phyloP scores from a whole-genome alignment of 208 protist genomes.

The Crithidia acanthocephali region DNA sequence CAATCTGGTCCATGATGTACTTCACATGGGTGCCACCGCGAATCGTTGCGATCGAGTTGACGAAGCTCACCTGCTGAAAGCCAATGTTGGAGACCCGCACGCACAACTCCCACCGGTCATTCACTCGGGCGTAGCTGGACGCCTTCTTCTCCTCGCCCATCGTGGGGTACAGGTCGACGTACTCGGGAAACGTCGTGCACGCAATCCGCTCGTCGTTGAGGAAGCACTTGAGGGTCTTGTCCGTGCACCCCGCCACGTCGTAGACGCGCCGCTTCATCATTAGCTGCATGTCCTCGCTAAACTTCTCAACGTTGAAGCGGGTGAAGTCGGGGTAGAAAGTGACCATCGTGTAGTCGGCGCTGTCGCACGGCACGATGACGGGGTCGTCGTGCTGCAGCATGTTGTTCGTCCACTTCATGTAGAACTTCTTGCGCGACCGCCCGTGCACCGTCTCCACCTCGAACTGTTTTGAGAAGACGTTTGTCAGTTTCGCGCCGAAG shows the following conservation, averaged over 20 bases:
- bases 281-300: constrained; percentile 97
- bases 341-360: constrained; percentile 97
- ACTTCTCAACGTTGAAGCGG: constrained; percentile 95
- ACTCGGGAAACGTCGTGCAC: constrained; percentile 97
- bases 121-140: constrained; percentile 82
- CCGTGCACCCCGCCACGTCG: constrained; percentile 98
- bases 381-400: constrained; percentile 96
- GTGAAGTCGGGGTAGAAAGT: constrained; percentile 99
- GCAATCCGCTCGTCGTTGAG: constrained; percentile 96
- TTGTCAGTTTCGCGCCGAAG: constrained; percentile 99
- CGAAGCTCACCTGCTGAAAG: constrained; percentile 99
- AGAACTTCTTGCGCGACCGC: constrained; percentile 92
- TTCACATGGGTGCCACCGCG: constrained; percentile 99
- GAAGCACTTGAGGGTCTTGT: constrained; percentile 94
- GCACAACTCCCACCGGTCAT: constrained; percentile 98
- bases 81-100: constrained; percentile 94
- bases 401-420: constrained; percentile 97
- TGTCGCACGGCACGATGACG: constrained; percentile 78
- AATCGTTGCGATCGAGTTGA: constrained; percentile 99
- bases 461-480: constrained; percentile 99
- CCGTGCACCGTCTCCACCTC: constrained; percentile 97
- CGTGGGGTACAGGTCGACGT: constrained; percentile 96
- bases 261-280: constrained; percentile 98
- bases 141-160: constrained; percentile 87
- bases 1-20: constrained; percentile 97